phyloP scores from a whole-genome alignment of 768 basidiomycete genomes.

The Tricholoma flavovirens region DNA sequence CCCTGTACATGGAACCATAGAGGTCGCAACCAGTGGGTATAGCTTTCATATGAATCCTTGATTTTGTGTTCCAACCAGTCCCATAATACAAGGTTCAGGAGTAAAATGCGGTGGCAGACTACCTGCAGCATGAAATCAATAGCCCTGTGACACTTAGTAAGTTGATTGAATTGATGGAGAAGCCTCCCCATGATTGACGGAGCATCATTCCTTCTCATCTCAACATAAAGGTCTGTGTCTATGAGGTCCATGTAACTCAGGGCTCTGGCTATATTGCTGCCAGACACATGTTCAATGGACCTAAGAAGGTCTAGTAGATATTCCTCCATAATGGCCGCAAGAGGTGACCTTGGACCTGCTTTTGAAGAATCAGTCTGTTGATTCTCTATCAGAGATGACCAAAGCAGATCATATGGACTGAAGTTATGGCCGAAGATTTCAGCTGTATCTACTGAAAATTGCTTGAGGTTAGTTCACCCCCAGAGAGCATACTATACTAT shows the following conservation, averaged over 20 bases:
- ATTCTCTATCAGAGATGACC: not conserved
- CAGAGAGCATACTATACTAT: not conserved
- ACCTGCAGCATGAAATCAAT: not conserved
- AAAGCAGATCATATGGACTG: not conserved
- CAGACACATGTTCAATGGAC: not conserved
- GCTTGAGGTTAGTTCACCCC: too few relatives aligned
- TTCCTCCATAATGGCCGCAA: not conserved
- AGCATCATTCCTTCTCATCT: not conserved
- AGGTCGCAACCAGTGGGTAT: not conserved
- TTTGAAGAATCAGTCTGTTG: not conserved
- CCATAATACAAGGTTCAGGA: not conserved
- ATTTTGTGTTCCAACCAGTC: not conserved
- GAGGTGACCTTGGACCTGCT: not conserved
- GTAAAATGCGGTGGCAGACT: not conserved
- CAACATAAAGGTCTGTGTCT: not conserved
- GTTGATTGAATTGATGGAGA: not conserved
- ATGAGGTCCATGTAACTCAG: not conserved
- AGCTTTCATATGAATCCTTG: not conserved
- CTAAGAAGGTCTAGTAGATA: not conserved
- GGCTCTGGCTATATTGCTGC: not conserved
- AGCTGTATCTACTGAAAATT: not conserved
- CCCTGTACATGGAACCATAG: not conserved
- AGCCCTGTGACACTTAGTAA: not conserved
- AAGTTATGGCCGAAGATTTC: not conserved
- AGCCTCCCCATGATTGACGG: not conserved